Percentiles rank a stretch among this genome's conserved stretches.
Conservation (phyloP, 768 basidiomycete species). For the Lepiota venenata region DNA sequence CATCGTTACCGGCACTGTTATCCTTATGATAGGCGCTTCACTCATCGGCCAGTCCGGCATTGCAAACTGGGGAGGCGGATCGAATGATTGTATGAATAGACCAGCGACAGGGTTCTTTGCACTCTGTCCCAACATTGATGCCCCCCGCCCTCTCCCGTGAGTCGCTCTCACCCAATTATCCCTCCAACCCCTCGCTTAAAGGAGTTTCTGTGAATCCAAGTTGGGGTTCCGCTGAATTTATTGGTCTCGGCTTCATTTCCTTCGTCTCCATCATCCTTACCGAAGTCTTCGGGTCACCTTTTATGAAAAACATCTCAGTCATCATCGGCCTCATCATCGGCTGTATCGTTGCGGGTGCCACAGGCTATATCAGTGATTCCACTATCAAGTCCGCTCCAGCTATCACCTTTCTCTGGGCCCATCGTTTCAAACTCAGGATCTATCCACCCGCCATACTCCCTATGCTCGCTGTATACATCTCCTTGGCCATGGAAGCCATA, state of each 20-base stretch:
- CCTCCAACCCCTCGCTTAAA: background rate
- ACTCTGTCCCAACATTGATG: conserved; percentile 68
- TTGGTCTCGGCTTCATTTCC: conserved; percentile 83
- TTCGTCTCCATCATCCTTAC: conserved; percentile 75
- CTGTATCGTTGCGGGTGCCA: conserved; percentile 76
- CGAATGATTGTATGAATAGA: conserved; percentile 62
- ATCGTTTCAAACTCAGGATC: conserved; percentile 72
- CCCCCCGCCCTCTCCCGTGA: conserved; percentile 65
- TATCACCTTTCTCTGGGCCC: conserved; percentile 84
- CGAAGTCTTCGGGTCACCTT: conserved; percentile 82
- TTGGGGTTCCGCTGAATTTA: conserved; percentile 82
- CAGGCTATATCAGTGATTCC: conserved; percentile 71
- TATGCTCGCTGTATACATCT: conserved; percentile 48
- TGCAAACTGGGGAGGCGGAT: conserved; percentile 82
- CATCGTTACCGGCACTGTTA: conserved; percentile 77
- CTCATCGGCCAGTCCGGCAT: conserved; percentile 74
- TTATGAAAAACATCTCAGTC: conserved; percentile 77
- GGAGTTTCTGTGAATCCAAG: conserved; percentile 22
- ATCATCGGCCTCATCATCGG: conserved; percentile 75
- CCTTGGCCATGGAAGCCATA: conserved; percentile 79
- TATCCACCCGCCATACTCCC: conserved; percentile 66
- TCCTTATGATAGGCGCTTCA: conserved; percentile 77
- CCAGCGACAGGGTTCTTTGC: conserved; percentile 64
- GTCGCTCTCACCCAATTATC: conserved; percentile 20
- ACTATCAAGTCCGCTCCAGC: conserved; percentile 65